These are phyloP conservation scores for Eimeria acervulina DNA, from an alignment of 169 alveolate species.

Conservation along the genomic window DNA sequence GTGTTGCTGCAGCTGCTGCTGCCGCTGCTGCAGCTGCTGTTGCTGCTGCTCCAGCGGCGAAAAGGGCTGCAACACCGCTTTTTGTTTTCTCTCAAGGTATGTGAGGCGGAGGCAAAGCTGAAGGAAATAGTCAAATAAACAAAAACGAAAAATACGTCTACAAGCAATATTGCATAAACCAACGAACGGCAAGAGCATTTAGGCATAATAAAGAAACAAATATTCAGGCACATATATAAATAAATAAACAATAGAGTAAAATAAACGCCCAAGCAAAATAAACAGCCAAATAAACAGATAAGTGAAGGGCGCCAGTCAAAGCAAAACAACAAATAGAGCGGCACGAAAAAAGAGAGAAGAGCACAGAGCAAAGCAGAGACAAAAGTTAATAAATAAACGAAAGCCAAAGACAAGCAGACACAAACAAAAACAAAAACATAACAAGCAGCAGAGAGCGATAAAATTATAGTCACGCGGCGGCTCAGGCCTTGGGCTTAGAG, in stretches of 20 bases:
- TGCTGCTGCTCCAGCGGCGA: not conserved
- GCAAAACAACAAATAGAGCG: not conserved
- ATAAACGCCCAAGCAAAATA: no score
- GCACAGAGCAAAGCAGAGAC: not conserved
- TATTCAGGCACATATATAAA: not conserved
- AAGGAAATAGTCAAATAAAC: not conserved
- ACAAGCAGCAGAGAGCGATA: no score
- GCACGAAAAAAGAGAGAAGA: not conserved
- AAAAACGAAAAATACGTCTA: not conserved
- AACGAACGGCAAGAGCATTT: not conserved
- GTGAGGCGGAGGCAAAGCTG: constrained; percentile 36
- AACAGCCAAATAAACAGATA: not conserved
- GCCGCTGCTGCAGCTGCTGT: constrained; percentile 26
- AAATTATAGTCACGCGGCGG: no score
- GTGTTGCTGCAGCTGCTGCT: constrained; percentile 12
- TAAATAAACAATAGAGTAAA: not conserved
- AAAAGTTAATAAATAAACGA: not conserved
- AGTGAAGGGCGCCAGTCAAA: not conserved
- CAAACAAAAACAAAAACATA: no score
- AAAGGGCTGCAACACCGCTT: not conserved
- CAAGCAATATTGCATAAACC: not conserved
- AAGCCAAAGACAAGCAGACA: not conserved
- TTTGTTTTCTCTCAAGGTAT: not conserved
- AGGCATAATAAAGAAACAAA: not conserved
- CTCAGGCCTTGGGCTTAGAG: not conserved